Base-by-base conservation (phyloP, 1,284 basidiomycete species). In the Vanrija pseudolonga region DNA sequence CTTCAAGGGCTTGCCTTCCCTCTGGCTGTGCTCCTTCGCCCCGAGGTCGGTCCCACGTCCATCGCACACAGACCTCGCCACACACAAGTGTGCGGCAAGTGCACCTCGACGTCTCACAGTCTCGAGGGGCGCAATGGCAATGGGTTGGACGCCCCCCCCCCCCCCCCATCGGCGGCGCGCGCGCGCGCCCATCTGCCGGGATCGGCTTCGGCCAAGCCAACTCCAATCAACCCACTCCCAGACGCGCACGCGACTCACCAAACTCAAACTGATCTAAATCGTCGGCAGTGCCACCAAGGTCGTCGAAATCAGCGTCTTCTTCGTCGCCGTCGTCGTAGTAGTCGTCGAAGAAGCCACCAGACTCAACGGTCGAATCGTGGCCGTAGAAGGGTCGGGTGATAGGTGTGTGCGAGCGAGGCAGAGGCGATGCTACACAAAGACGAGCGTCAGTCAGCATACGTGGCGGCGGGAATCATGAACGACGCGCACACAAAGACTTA, bases 281-380 rank as follows among this genome's bases (percentile, higher is more conserved):
- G 59, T 67, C 60, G 43, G 51, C 54, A 47, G 17, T 50, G 12
- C 32, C 32, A 32, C 32, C 53, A 3, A 41, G 6, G 4, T 51
- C 45, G 32, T 45, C 51, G n/a, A 23, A 26, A 23, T 66, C 66
- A 39, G 64, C 63, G 56, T 67, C 59, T n/a, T 59, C 61, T 23
- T 69, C 32, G 39, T 40, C 39, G n/a, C 39, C 60, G 46, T 67
- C 67, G 53, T 69, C 62, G 60, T 64, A 42, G 37, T 55, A 42
- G 22, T 53, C 60, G 28, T 59, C 61, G 24, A 44, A 57, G 24
- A 47, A 51, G 28, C 47, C 57, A n/a, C 57, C 57, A 22, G 61
- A 56, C 42, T 56, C 61, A 37, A 56, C 43, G 4, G 39, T 51
- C 22, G 62, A 59, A 39, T 60, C 51, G 50, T 55, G 45, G 12